A percentile compares a stretch with the other conserved stretches of the same genome.
These are phyloP conservation scores for Eutrema salsugineum DNA, from an alignment of 441 rosid species.

Conservation along the genomic window DNA sequence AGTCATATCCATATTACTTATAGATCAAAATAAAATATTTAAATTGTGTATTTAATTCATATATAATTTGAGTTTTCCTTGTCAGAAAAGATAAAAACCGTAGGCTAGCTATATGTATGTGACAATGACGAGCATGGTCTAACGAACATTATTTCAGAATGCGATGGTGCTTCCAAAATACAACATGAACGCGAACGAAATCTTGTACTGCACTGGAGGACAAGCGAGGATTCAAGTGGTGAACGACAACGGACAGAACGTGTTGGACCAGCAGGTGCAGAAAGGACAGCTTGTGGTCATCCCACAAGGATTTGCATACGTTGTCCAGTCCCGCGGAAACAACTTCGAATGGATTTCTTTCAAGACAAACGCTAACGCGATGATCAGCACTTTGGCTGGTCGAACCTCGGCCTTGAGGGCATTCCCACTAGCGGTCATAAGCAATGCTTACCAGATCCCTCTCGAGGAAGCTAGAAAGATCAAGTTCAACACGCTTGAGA, in stretches of 20 bases:
- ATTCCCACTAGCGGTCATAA: conserved; percentile 54
- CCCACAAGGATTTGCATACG: conserved; percentile 65
- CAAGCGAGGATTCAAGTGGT: conserved; percentile 55
- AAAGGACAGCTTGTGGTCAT: conserved; percentile 64
- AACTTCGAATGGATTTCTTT: conserved; percentile 65
- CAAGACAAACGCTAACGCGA: conserved; percentile 68
- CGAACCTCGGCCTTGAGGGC: conserved; percentile 52
- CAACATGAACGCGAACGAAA: conserved; percentile 62
- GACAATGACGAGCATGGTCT: no score
- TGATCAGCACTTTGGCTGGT: conserved; percentile 53
- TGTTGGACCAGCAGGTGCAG: conserved; percentile 47
- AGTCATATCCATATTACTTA: no score
- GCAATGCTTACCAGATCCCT: conserved; percentile 46
- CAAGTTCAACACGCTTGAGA: conserved; percentile 46
- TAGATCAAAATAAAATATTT: no score
- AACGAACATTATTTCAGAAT: conserved; percentile 33
- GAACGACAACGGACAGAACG: conserved; percentile 51
- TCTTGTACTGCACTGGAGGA: conserved; percentile 54
- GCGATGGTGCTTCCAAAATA: conserved; percentile 61
- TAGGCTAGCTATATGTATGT: background rate
- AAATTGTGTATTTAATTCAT: no score
- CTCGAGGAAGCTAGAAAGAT: conserved; percentile 55
- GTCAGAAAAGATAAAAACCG: no score
- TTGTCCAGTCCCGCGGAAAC: conserved; percentile 39
- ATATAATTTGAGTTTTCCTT: no score